Base-by-base conservation (phyloP, 257 asterid species). In the Salvia hispanica region DNA sequence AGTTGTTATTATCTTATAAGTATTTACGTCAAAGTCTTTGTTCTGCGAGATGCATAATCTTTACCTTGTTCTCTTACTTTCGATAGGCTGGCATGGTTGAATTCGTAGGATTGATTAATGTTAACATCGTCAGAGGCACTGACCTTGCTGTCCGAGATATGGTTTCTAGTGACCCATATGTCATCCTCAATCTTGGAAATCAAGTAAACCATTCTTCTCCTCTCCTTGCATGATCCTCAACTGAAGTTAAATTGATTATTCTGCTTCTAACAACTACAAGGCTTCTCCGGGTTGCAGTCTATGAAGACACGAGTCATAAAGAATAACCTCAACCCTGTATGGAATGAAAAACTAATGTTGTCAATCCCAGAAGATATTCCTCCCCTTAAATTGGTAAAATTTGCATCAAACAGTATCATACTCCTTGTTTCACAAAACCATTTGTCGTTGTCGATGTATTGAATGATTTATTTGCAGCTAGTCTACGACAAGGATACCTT, bases 41-140 rank as follows among this genome's bases (percentile, higher is more conserved):
- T 25, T 25, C 31, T 36, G 50, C 9, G 58, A 59, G 59, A 54
- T 45, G 67, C 62, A 58, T 37, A 50, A 51, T 53, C 39, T 77
- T 69, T 59, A 72, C 76, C 36, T 10, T 74, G 69, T 66, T 34
- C 63, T 68, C 9, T 67, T 67, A 58, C 75, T 51, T 58, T 70
- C 76, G 78, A 66, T 72, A 89, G 97, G 95, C 92, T 73, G 97
- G 98, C 71, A 92, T 92, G 98, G 87, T 92, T 61, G 98, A 92
- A 79, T 92, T 92, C 57, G 86, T 92, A 46, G 98, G 98, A 72
- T 67, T 90, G 78, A 83, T 92, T 39, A 90, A 85, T 72, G 96
- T 92, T 44, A 92, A 84, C 64, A 86, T 92, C 62, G 88, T 92
- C 58, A 78, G 82, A 81, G 97, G 98, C 69, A 92, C 95, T 31